Conservation (phyloP, 2,329 filamentous ascomycete genomes). For the Diplodia corticola region DNA sequence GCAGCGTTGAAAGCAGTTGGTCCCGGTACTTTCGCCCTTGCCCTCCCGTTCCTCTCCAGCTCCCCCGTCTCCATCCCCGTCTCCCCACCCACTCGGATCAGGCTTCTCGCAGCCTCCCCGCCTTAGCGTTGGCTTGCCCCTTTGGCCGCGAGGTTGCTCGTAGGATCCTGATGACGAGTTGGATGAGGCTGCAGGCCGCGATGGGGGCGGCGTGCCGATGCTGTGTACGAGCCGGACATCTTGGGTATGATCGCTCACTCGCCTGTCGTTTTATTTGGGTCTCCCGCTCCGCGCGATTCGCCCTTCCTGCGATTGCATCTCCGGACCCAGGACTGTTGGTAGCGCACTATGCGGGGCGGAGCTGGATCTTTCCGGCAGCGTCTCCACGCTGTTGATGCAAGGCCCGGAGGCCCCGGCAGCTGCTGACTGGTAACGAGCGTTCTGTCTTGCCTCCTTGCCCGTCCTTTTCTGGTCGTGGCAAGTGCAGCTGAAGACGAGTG, state of each 20-base stretch:
- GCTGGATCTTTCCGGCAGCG: conserved; percentile 23
- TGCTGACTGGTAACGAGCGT: conserved; percentile 48
- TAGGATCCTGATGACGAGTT: conserved; percentile 28
- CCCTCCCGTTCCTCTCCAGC: conserved; percentile 48
- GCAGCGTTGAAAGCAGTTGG: conserved; percentile 26
- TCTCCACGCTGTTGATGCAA: background rate
- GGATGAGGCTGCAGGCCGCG: conserved; percentile 2
- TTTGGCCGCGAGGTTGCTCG: conserved; percentile 37
- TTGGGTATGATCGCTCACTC: conserved; percentile 48
- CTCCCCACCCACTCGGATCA: conserved; percentile 23
- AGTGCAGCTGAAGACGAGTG: conserved; percentile 34
- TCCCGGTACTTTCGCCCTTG: conserved; percentile 33
- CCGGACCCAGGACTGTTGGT: conserved; percentile 40
- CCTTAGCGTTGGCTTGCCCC: conserved; percentile 43
- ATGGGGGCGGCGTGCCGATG: background rate
- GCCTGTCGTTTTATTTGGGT: conserved; percentile 30
- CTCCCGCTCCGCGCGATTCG: conserved; percentile 31
- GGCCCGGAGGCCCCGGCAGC: conserved; percentile 28
- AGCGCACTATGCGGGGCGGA: conserved; percentile 30
- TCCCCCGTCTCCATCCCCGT: conserved; percentile 27
- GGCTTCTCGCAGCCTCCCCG: conserved; percentile 28
- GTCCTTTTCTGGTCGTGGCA: background rate
- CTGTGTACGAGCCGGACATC: conserved; percentile 42
- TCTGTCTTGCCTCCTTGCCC: conserved; percentile 37
- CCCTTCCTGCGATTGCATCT: conserved; percentile 40